Conservation (phyloP, 2,329 filamentous ascomycete genomes). For the Orbilia oligospora region DNA sequence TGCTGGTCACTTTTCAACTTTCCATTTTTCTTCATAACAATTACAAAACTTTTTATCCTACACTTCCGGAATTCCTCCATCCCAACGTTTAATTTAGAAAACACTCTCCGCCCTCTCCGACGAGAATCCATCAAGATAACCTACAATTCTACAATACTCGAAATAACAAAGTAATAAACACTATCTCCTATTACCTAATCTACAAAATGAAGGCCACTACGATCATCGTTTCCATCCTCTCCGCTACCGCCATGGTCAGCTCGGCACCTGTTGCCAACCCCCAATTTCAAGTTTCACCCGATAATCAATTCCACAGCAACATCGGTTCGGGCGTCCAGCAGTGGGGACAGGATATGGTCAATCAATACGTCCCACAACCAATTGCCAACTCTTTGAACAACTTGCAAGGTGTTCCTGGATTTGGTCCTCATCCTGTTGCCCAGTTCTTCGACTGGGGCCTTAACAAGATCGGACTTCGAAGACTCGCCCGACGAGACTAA, state of each 20-base stretch:
- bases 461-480: neutral
- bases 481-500: neutral
- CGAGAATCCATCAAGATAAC: neutral
- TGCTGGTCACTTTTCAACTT: conserved; percentile 24
- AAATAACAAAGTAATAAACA: neutral
- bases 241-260: conserved; percentile 2
- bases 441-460: conserved; percentile 3
- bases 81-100: neutral
- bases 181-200: neutral
- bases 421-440: neutral
- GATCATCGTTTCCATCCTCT: conserved; percentile 12
- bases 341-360: neutral
- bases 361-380: conserved; percentile 11
- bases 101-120: neutral
- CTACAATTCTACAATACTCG: neutral
- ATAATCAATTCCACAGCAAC: conserved; percentile 2
- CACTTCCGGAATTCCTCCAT: too few relatives aligned
- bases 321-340: neutral
- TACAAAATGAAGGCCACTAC: conserved; percentile 23
- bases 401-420: conserved; percentile 14
- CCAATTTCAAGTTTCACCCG: conserved; percentile 1
- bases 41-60: neutral
- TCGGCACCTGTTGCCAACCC: neutral
- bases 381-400: neutral
- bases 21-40: neutral